Base-by-base conservation (phyloP, 768 basidiomycete genomes). In the Termitomyces sp. region DNA sequence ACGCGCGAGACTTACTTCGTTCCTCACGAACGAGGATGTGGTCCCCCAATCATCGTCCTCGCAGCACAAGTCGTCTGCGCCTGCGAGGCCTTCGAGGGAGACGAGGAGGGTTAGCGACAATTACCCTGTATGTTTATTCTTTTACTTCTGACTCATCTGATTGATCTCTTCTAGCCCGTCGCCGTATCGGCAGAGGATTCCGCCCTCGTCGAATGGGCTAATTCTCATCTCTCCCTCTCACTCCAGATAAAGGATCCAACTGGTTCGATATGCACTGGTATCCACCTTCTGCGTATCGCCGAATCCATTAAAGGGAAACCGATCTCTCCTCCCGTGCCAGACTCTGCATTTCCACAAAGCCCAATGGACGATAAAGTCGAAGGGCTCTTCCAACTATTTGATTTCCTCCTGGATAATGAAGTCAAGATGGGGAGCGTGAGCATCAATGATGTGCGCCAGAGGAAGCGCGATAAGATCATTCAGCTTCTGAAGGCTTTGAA, bases 371-470 rank as follows among this genome's bases (percentile, higher is more conserved):
- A 95, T 60, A 90, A 88, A 60, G 74, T 96, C 14, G 90, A 93
- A 26, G 92, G 93, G 15, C 74, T 96, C 28, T 94, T 96, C 74
- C 78, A 82, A 54, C 73, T 96, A 53, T 96, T 97, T 71, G 95
- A 98, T 70, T 94, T 92, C 70, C 71, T 97, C 53, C 79, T 98
- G 45, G 93, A 95, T 63, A 91, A 93, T 57, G 93, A 93, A 47
- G 85, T 95, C 55, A 88, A 88, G 71, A 90, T 96, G 77, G 94
- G 90, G 9, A 83, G 85, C 58, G 87, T 98, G 32, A 93, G 90
- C 62, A 95, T 97, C 71, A 96, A 96, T 66, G 96, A 98, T 70
- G 78, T 98, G 34, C 78, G 91, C 49, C 81, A 83, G 58, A 91
- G 90, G 30, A 90, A 88, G 66, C 76, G 83, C 46, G 86, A 88